Evolutionary conservation across 2,329 filamentous ascomycete genomes (phyloP).

Genomic region (Pyrenochaeta sp.): DNA sequence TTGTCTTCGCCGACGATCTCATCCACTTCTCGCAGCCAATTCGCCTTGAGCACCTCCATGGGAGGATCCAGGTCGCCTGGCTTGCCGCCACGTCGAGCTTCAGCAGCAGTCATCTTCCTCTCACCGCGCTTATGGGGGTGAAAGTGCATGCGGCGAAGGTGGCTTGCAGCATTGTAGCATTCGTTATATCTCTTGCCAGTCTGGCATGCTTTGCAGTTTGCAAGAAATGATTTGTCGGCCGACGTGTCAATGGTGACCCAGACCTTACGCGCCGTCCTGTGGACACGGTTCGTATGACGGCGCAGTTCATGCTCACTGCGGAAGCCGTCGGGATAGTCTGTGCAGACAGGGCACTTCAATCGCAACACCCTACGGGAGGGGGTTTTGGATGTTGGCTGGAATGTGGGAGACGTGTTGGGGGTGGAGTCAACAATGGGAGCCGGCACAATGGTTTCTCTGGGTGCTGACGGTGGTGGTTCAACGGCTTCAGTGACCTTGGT

Average conservation of each 20-base stretch:
- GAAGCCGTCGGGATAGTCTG: constrained; percentile 79
- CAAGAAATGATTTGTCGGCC: constrained; percentile 70
- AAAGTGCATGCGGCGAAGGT: constrained; percentile 89
- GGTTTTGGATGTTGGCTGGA: constrained; percentile 38
- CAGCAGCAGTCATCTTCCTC: constrained; percentile 65
- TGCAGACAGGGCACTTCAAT: constrained; percentile 69
- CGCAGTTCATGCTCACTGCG: constrained; percentile 79
- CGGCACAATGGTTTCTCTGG: constrained; percentile 41
- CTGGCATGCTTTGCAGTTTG: constrained; percentile 84
- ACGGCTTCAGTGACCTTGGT: constrained; percentile 33
- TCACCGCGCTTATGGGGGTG: constrained; percentile 68
- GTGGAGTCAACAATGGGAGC: constrained; percentile 36
- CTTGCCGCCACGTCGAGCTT: constrained; percentile 67
- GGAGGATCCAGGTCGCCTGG: constrained; percentile 64
- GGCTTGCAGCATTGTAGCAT: constrained; percentile 93
- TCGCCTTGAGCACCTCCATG: constrained; percentile 67
- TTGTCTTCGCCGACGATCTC: constrained; percentile 50
- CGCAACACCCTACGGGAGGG: constrained; percentile 44
- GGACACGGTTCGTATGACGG: constrained; percentile 68
- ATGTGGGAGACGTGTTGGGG: constrained; percentile 43
- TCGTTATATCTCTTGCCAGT: constrained; percentile 82
- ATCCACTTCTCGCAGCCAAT: constrained; percentile 66
- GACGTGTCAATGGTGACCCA: constrained; percentile 71
- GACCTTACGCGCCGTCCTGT: constrained; percentile 67
- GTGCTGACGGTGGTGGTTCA: constrained; percentile 31